Conservation (phyloP, 2,329 filamentous ascomycete species). For the Hyphodiscus sp. region DNA sequence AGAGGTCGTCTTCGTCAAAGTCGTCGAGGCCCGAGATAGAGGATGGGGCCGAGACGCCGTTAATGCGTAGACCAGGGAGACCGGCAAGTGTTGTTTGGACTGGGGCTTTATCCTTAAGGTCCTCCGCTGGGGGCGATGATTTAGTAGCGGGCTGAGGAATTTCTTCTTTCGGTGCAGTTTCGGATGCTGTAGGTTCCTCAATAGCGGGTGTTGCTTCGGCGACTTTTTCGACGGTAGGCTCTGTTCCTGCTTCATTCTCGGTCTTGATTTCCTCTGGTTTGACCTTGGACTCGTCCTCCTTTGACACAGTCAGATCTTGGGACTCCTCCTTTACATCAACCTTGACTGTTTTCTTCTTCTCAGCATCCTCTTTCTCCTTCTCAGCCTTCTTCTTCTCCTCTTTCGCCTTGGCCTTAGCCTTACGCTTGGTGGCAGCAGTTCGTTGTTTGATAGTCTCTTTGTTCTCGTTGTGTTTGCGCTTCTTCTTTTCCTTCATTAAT, state of each 20-base stretch:
- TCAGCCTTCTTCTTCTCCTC: conserved; percentile 13
- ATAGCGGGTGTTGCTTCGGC: not conserved
- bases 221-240: not conserved
- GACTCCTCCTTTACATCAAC: too few species aligned
- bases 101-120: not conserved
- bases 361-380: conserved; percentile 3
- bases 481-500: conserved; percentile 31
- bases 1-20: conserved; percentile 13
- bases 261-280: not conserved
- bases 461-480: not conserved
- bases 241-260: not conserved
- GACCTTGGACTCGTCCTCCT: not conserved
- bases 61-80: not conserved
- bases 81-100: not conserved
- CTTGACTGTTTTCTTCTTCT: not conserved
- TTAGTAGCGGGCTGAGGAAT: not conserved
- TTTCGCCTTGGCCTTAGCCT: conserved; percentile 23
- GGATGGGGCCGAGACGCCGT: not conserved
- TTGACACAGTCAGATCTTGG: too few species aligned
- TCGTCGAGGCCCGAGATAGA: not conserved
- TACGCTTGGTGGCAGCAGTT: not conserved
- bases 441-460: not conserved
- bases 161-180: not conserved
- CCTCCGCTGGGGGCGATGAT: not conserved
- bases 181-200: not conserved